Conservation (phyloP, 768 basidiomycete genomes). For the Rhizopogon vinicolor region DNA sequence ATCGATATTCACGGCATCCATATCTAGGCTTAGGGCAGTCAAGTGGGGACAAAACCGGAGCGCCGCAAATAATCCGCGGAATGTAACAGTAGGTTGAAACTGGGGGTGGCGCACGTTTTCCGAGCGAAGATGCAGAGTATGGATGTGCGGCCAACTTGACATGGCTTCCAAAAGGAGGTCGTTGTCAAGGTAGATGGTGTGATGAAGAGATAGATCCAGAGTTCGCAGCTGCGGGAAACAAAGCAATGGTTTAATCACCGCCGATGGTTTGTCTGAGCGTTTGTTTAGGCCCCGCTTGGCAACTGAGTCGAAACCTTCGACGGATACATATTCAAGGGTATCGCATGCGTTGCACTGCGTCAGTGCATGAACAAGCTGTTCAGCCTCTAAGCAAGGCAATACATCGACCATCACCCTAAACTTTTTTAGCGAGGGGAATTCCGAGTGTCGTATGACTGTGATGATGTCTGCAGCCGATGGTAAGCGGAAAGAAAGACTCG, state of each 20-base stretch:
- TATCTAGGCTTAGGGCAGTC: not conserved
- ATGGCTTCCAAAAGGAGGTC: not conserved
- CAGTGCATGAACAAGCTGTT: not conserved
- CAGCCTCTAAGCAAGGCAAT: not conserved
- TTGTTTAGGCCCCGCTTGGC: too few relatives aligned
- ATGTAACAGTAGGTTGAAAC: not conserved
- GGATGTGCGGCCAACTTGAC: not conserved
- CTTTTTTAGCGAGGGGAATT: too few relatives aligned
- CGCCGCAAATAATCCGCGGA: not conserved
- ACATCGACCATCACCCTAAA: not conserved
- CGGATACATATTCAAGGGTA: not conserved
- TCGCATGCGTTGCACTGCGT: not conserved
- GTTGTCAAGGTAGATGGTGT: not conserved
- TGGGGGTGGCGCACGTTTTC: too few relatives aligned
- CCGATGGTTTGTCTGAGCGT: not conserved
- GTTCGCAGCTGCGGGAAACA: not conserved
- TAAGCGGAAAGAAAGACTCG: not conserved
- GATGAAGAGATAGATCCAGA: not conserved
- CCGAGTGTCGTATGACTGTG: not conserved
- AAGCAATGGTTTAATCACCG: not conserved
- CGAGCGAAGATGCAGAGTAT: too few relatives aligned
- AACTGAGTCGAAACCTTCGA: too few relatives aligned
- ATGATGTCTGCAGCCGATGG: not conserved
- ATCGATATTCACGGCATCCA: not conserved
- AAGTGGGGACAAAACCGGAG: not conserved